Evolutionary conservation across 805 yeast species (phyloP).

Genomic region (Tetrapisispora phaffii): DNA sequence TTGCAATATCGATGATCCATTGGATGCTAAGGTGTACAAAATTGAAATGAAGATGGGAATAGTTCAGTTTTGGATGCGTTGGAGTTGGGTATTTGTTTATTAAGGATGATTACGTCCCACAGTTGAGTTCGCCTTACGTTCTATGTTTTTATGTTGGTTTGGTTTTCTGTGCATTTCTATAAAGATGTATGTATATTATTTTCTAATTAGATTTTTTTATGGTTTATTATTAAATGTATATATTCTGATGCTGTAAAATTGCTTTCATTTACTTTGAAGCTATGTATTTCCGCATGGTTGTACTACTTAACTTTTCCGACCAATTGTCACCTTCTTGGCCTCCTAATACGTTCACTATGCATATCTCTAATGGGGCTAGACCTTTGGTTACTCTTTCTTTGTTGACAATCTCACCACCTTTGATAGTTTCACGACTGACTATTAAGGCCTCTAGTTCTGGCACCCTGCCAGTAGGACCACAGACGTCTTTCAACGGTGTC

Average conservation of each 20-base stretch:
- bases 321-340: constrained; percentile 46
- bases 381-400: constrained; percentile 48
- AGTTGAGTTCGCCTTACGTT: too few relatives aligned
- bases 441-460: constrained; percentile 69
- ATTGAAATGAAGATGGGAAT: too few relatives aligned
- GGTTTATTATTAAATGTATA: too few relatives aligned
- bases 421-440: constrained; percentile 66
- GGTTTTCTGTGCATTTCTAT: too few relatives aligned
- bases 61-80: too few relatives aligned
- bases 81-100: too few relatives aligned
- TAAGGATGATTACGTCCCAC: too few relatives aligned
- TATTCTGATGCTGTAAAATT: not conserved
- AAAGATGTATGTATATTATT: too few relatives aligned
- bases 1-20: too few relatives aligned
- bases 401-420: constrained; percentile 71
- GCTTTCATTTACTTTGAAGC: not conserved
- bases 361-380: constrained; percentile 41
- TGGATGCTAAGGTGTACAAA: too few relatives aligned
- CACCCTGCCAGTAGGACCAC: constrained; percentile 86
- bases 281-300: constrained; percentile 45
- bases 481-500: constrained; percentile 66
- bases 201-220: too few relatives aligned
- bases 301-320: constrained; percentile 75
- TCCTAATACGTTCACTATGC: constrained; percentile 57
- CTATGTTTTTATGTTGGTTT: too few relatives aligned